Conservation (phyloP, 768 basidiomycete species). For the Panaeolus cyanescens region DNA sequence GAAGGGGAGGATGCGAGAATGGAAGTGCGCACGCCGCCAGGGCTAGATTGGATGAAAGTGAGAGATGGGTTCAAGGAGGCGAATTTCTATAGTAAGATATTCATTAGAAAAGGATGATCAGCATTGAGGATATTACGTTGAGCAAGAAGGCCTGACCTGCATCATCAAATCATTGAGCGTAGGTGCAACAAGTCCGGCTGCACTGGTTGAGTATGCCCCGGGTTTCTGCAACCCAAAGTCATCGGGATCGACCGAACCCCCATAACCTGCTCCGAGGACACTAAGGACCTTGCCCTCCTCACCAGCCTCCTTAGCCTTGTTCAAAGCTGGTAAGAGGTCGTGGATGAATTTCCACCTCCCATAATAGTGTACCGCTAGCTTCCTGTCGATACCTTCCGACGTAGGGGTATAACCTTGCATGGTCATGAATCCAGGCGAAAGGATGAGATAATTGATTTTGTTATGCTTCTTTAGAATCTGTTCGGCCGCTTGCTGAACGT, state of each 20-base stretch:
- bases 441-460: slow-evolving; percentile 55
- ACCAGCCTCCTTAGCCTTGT: slow-evolving; percentile 42
- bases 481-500: slow-evolving; percentile 36
- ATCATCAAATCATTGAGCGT: slow-evolving; percentile 60
- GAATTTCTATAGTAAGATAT: slow-evolving; percentile 27
- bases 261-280: slow-evolving; percentile 37
- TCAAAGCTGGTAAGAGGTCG: slow-evolving; percentile 45
- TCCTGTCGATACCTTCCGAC: slow-evolving; percentile 28
- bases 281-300: slow-evolving; percentile 55
- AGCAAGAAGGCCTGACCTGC: slow-evolving; percentile 35
- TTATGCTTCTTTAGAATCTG: slow-evolving; percentile 32
- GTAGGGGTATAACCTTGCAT: slow-evolving; percentile 28
- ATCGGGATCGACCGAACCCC: slow-evolving; percentile 40
- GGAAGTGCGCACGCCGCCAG: slow-evolving; percentile 40
- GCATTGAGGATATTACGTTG: background rate
- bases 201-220: slow-evolving; percentile 30
- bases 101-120: background rate
- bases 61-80: slow-evolving; percentile 29
- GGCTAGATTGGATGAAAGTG: slow-evolving; percentile 37
- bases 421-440: slow-evolving; percentile 45
- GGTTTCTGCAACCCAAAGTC: slow-evolving; percentile 52
- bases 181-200: slow-evolving; percentile 33
- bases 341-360: slow-evolving; percentile 49
- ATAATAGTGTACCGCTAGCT: slow-evolving; percentile 29
- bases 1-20: slow-evolving; percentile 28